Evolutionary conservation across 2,329 filamentous ascomycete genomes (phyloP), one percentile per base, ranked within the genome.

Genomic region (Verticillium tricorpus): DNA sequence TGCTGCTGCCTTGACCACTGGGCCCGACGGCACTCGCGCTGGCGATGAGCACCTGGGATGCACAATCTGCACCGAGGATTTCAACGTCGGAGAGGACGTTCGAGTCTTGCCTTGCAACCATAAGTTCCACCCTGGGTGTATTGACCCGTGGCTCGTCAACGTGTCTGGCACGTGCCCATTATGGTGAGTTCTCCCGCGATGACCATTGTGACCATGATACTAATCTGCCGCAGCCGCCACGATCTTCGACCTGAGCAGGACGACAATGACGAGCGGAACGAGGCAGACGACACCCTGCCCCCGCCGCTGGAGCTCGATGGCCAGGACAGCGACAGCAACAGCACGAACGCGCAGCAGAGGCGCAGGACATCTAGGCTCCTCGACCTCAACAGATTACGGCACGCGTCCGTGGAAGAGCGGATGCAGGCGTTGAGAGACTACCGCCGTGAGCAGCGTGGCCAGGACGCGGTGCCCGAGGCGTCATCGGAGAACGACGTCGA

Each of bases 11-110:
- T 25, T 22, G 19, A 11, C 45, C 45, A 25, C 45, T 52, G 31
- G 19, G 7, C 14, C 60, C 15, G 60, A 22, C 37, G 57, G 56
- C 8, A 57, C 32, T 54, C 57, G 34, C 4, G 32, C 56, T 22
- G 57, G 28, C 2, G 78, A 79, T 1, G 76, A 79, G 15, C 74
- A 81, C 58, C 72, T 84, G 14, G 85, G 82, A 34, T 90, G 88
- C 71, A 86, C 87, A 1, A 90, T 90, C 62, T 90, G 88, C 69
- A 89, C 87, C 2, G 88, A 90, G 65, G 87, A 90, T 68, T 90
- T 90, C 67, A 81, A 72, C 3, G 80, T 86, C 19, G 88, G 88
- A 15, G 84, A 90, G 68, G 86, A 90, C 67, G 85, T 90, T 59
- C 81, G 88, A 55, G 85, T 90, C 1, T 74, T 90, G 50, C 88